Evolutionary conservation across 148 eudicot species (phyloP).

Genomic region (Nepenthes gracilis): DNA sequence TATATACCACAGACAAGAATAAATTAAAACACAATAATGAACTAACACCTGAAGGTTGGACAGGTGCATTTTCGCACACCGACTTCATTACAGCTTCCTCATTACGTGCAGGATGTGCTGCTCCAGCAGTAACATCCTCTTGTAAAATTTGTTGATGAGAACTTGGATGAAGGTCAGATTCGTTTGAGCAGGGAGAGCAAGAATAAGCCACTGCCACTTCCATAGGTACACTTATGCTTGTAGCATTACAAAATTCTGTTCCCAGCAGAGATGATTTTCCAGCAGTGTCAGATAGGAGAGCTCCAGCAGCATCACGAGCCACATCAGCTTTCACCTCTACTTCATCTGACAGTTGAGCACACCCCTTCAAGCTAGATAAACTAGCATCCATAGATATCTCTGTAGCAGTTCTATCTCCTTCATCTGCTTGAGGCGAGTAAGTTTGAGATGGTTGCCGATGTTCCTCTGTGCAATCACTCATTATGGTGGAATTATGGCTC

Average conservation of each 20-base stretch:
- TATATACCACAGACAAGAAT: neutral
- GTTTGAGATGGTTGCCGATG: neutral
- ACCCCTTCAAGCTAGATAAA: neutral
- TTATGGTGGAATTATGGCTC: neutral
- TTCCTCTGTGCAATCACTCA: neutral
- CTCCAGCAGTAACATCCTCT: conserved; percentile 14
- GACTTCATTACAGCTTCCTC: neutral
- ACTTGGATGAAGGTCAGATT: conserved; percentile 12
- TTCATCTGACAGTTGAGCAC: neutral
- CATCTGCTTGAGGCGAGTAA: neutral
- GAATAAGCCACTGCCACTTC: too few relatives aligned
- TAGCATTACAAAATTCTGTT: too few relatives aligned
- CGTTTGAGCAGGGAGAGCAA: conserved; percentile 4
- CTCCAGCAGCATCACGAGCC: neutral
- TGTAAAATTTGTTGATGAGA: conserved; percentile 10
- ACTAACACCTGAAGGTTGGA: neutral
- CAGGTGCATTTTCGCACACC: neutral
- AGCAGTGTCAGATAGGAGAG: neutral
- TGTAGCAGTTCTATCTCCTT: neutral
- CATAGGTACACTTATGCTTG: too few relatives aligned
- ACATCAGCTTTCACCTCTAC: neutral
- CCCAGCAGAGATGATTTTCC: neutral
- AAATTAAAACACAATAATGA: neutral
- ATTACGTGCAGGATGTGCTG: neutral
- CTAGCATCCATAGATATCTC: neutral